Evolutionary conservation across 2,329 filamentous ascomycete genomes (phyloP), one percentile per base, ranked within the genome.

Genomic region (Fusarium denticulatum): DNA sequence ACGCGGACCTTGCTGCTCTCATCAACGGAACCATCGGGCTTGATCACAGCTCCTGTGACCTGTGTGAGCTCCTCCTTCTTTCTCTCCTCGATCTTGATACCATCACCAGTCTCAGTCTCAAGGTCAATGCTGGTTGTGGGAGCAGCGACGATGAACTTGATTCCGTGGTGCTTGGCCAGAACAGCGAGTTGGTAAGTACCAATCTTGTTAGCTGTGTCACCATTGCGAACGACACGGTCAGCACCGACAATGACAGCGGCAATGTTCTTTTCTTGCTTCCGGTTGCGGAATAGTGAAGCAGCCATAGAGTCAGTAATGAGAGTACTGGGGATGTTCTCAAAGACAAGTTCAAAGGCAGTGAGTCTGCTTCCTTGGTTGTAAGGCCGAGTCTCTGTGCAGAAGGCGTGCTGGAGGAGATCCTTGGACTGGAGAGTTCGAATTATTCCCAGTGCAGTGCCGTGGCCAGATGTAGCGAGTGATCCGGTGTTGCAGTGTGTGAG

Each of bases 401-500:
- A 99, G 43, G 95, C 96, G 79, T 95, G 95, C 71, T 91, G 87
- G 30, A 99, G 88, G 12, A 89, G 86, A 10, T 87, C 86, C 63
- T 87, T 87, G 18, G 89, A 83, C 78, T 94, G 89, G 10, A 99
- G 87, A 9, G 93, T 94, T 64, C 96, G 93, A 76, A 99, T 95
- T 57, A 99, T 96, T 28, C 96, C 96, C 6, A 99, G 87, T 0
- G 96, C 96, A 16, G 96, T 99, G 58, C 96, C 96, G 80, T 98
- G 97, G n/a, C 96, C 96, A 22, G 96, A 97, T 4, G 96, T 99
- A 32, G 96, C 96, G 39, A 99, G 91, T 26, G 96, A 98, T 34
- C 96, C 96, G 28, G 96, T 99, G 82, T 99, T 99, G 87, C 96
- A 99, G 83, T 99, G 97, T 16, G 96, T 99, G 75, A 99, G 85